Evolutionary conservation across 2,329 filamentous ascomycete species (phyloP).

Genomic region (Calcarisporium arbuscula): DNA sequence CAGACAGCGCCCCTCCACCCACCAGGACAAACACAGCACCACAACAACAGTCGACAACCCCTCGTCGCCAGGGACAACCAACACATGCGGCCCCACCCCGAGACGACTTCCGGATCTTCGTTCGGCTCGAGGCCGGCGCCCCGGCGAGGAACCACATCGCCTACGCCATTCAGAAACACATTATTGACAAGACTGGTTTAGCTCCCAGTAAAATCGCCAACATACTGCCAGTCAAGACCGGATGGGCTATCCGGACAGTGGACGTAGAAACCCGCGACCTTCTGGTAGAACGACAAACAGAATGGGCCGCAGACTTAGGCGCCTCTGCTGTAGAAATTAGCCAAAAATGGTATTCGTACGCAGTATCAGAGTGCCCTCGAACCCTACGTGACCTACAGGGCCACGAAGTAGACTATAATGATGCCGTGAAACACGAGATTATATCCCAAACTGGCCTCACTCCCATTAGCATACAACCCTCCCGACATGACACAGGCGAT

Average conservation of each 20-base stretch:
- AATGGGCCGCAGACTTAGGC: constrained; percentile 9
- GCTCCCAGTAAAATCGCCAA: constrained; percentile 7
- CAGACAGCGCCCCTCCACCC: too few relatives aligned
- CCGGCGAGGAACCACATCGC: constrained; percentile 8
- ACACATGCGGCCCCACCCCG: constrained; percentile 5
- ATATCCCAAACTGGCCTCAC: constrained; percentile 6
- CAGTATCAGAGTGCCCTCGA: constrained; percentile 8
- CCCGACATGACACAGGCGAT: constrained; percentile 4
- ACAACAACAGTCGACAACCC: constrained; percentile 4
- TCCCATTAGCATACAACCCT: constrained; percentile 5
- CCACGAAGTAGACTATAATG: constrained; percentile 5
- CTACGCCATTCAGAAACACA: constrained; percentile 9
- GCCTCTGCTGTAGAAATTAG: constrained; percentile 9
- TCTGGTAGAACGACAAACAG: constrained; percentile 8
- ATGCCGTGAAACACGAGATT: constrained; percentile 5
- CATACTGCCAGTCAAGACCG: constrained; percentile 7
- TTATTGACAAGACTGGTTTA: constrained; percentile 9
- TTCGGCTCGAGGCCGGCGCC: constrained; percentile 10
- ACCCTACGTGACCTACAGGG: constrained; percentile 7
- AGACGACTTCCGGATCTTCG: constrained; percentile 11
- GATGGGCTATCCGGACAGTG: constrained; percentile 7
- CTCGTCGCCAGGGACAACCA: constrained; percentile 10
- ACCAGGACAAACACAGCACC: too few relatives aligned
- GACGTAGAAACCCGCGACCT: constrained; percentile 6
- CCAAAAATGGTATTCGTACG: constrained; percentile 11